These are phyloP conservation scores for Proliferodiscus dingleyae DNA, from an alignment of 2,329 filamentous ascomycete species.

Conservation along the genomic window DNA sequence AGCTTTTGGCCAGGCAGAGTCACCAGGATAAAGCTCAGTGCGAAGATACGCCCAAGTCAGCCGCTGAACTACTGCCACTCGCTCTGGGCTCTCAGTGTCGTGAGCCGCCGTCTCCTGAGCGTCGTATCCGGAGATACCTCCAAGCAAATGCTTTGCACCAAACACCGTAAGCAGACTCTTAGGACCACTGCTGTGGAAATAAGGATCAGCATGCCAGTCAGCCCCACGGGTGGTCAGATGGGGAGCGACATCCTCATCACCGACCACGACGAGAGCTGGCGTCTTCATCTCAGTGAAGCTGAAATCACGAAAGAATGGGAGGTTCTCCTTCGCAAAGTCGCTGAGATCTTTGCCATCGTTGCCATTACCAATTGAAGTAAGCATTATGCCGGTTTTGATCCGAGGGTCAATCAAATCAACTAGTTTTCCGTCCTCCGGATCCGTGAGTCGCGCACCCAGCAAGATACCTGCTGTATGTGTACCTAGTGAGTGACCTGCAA, in stretches of 20 bases:
- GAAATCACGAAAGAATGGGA: conserved; percentile 30
- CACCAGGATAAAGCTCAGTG: conserved; percentile 34
- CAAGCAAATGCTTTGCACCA: conserved; percentile 35
- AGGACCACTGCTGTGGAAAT: conserved; percentile 29
- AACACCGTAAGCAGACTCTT: conserved; percentile 35
- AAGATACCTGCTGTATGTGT: conserved; percentile 32
- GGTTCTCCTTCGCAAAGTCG: conserved; percentile 24
- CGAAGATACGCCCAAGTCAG: conserved; percentile 37
- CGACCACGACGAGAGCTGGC: conserved; percentile 35
- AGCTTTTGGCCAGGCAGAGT: conserved; percentile 2
- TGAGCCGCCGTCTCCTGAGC: conserved; percentile 31
- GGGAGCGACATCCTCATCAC: conserved; percentile 33
- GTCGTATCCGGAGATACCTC: conserved; percentile 37
- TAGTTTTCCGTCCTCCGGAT: conserved; percentile 27
- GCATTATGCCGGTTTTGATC: conserved; percentile 36
- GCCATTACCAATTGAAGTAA: conserved; percentile 32
- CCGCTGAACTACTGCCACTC: conserved; percentile 28
- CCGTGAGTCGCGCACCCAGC: conserved; percentile 34
- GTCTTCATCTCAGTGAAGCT: conserved; percentile 34
- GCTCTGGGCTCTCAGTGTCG: conserved; percentile 30
- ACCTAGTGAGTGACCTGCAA: conserved; percentile 38
- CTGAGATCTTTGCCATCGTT: conserved; percentile 27
- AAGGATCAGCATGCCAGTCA: conserved; percentile 38
- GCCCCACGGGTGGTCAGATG: conserved; percentile 34
- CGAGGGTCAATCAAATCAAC: conserved; percentile 28